Conservation (phyloP, 1,284 basidiomycete species). For the Phaffia rhodozyma region DNA sequence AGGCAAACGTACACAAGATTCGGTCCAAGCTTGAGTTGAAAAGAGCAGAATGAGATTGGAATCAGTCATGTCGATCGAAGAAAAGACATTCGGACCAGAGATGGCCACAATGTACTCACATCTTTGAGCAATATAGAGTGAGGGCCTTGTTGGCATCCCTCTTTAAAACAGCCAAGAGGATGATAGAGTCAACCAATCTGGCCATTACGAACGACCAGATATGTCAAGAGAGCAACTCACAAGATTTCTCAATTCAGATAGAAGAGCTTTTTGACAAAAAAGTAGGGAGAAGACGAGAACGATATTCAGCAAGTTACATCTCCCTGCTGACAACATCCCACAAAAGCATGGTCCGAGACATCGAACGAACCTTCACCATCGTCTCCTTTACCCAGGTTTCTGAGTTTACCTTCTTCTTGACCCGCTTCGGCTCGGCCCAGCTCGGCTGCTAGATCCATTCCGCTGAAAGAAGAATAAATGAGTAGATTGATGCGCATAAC, state of each 20-base stretch:
- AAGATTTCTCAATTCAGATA: slow-evolving; percentile 71
- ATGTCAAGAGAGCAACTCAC: background rate
- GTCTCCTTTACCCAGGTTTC: slow-evolving; percentile 25
- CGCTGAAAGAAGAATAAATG: slow-evolving; percentile 36
- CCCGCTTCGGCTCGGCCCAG: slow-evolving; percentile 76
- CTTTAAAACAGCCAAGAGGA: slow-evolving; percentile 4
- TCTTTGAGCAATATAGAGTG: slow-evolving; percentile 82
- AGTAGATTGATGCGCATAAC: too few relatives aligned
- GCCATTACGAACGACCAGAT: too few relatives aligned
- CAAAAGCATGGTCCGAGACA: background rate
- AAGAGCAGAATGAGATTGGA: too few relatives aligned
- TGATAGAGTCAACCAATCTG: too few relatives aligned
- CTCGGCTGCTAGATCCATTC: slow-evolving; percentile 77
- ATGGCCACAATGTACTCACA: slow-evolving; percentile 2
- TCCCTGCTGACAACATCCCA: background rate
- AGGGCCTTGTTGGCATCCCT: slow-evolving; percentile 91
- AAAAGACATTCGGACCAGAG: too few relatives aligned
- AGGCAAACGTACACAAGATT: slow-evolving; percentile 4
- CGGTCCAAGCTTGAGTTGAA: background rate
- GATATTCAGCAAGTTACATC: background rate
- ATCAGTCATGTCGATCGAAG: too few relatives aligned
- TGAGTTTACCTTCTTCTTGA: slow-evolving; percentile 43
- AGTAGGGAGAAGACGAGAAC: background rate
- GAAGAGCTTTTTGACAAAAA: slow-evolving; percentile 38
- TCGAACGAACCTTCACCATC: slow-evolving; percentile 24